These are phyloP conservation scores for Aphanoascus verrucosus DNA, from an alignment of 2,329 filamentous ascomycete genomes.

Conservation along the genomic window DNA sequence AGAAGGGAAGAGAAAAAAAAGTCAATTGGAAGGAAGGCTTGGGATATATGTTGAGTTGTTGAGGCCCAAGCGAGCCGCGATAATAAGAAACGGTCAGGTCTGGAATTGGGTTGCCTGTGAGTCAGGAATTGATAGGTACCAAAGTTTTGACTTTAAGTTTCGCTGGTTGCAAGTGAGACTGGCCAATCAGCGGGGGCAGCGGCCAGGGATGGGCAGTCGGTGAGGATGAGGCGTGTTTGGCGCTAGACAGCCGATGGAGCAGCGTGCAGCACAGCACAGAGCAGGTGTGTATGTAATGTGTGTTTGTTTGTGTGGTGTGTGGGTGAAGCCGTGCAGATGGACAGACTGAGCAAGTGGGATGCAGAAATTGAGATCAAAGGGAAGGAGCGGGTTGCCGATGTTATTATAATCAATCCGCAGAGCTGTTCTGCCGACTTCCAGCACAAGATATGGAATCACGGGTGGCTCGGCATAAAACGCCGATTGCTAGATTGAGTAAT, in stretches of 20 bases:
- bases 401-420: too few species aligned
- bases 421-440: too few species aligned
- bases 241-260: too few species aligned
- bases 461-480: slow-evolving; percentile 9
- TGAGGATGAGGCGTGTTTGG: too few species aligned
- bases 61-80: neutral
- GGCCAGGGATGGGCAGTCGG: neutral
- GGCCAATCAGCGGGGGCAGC: neutral
- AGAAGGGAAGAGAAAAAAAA: neutral
- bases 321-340: too few species aligned
- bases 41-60: neutral
- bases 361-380: too few species aligned
- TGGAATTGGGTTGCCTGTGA: slow-evolving; percentile 6
- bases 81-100: neutral
- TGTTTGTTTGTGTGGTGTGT: too few species aligned
- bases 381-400: too few species aligned
- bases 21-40: neutral
- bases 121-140: slow-evolving; percentile 4
- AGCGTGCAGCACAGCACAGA: too few species aligned
- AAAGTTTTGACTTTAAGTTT: neutral
- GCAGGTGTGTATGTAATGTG: too few species aligned
- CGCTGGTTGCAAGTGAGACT: neutral
- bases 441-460: neutral
- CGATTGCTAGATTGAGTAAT: slow-evolving; percentile 5
- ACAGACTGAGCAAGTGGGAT: too few species aligned